These are phyloP conservation scores for Hydnum rufescens DNA, from an alignment of 768 basidiomycete genomes.

Conservation along the genomic window DNA sequence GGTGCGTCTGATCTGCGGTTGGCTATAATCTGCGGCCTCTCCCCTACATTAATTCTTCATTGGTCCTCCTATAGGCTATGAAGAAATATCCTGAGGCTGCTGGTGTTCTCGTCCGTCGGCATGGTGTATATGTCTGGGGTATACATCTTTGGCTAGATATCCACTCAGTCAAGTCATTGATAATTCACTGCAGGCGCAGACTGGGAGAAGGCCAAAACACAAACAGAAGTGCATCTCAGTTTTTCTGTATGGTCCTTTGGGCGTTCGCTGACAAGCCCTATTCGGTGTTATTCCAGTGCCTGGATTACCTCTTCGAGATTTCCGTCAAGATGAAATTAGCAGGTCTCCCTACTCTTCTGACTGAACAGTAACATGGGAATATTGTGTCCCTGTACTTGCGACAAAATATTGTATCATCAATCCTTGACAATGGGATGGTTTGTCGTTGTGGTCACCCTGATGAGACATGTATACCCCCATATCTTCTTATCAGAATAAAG, in stretches of 20 bases:
- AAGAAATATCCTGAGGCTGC: conserved; percentile 56
- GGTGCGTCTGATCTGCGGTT: conserved; percentile 12
- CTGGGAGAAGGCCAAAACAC: conserved; percentile 82
- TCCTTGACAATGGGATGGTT: too few relatives aligned
- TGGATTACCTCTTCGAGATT: conserved; percentile 82
- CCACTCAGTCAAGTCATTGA: neutral
- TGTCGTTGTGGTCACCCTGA: too few relatives aligned
- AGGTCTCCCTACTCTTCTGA: conserved; percentile 9
- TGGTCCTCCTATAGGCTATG: conserved; percentile 34
- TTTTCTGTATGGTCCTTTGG: neutral
- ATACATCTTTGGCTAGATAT: conserved; percentile 9
- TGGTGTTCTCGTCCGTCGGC: conserved; percentile 55
- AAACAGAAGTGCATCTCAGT: conserved; percentile 40
- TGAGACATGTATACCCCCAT: too few relatives aligned
- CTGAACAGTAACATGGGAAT: too few relatives aligned
- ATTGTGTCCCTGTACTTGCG: too few relatives aligned
- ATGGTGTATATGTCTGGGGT: conserved; percentile 82
- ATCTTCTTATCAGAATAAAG: too few relatives aligned
- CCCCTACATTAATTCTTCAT: neutral
- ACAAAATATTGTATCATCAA: too few relatives aligned
- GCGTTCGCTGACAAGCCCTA: neutral
- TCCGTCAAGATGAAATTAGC: conserved; percentile 63
- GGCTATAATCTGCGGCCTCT: neutral
- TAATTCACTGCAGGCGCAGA: conserved; percentile 26
- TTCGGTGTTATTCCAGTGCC: conserved; percentile 30